Evolutionary conservation across 148 eudicot species (phyloP), one percentile per base, ranked within the genome.

Genomic region (Silene uniflora): DNA sequence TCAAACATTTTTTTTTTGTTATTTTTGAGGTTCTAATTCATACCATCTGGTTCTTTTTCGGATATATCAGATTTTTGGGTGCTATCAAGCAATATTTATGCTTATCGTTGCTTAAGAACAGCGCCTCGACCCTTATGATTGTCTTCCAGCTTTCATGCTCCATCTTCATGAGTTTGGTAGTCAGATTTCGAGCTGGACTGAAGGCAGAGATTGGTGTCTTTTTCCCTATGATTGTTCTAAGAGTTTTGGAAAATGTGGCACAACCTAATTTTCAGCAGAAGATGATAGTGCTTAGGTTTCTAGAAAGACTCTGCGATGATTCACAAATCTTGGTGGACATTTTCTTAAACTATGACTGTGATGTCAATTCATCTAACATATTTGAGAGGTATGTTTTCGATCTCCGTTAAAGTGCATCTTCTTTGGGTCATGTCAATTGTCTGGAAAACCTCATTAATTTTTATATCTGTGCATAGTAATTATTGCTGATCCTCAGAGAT

Each of bases 91-190:
- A 95, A 73, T 95, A 95, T 83, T 81, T 95, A 86, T 95, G 99
- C 58, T 80, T 95, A 71, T 95, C 99, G 55, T 84, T 95, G 86
- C 85, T 95, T 88, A 95, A 95, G 91, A 92, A 95, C 86, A 95
- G 97, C 83, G 96, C 97, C 47, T 95, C 99, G 69, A 89, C 91
- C 55, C 92, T 90, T 80, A 89, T 96, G 94, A 91, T 96, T 80
- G 95, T 96, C 79, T 96, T 92, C 85, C 99, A 96, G 95, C 98
- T 96, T 79, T 96, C 99, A 23, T 96, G 99, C 86, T 96, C 99
- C 22, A 96, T 96, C 82, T 96, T 96, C 81, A 90, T 96, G 77
- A 96, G 99, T 78, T 86, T 96, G 80, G 99, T 96, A 19, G 85
- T 98, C 80, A 86, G 99, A 83, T 96, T 96, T 83, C 89, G 99